Base-by-base conservation (phyloP, 2,329 filamentous ascomycete species). In the Cephalotrichum gorgonifer region DNA sequence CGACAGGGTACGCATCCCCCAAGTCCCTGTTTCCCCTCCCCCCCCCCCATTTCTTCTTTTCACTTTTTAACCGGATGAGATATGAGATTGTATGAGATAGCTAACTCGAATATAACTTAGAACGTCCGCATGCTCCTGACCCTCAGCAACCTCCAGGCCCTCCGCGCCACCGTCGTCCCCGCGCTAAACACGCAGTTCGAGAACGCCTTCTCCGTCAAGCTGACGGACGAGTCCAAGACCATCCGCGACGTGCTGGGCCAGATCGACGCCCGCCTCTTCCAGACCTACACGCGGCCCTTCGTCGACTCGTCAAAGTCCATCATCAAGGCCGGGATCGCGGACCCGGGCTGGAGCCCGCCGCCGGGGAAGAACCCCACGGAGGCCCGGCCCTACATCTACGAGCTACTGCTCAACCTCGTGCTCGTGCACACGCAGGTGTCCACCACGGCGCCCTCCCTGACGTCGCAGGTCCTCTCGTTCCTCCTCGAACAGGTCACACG, bases 121-220 rank as follows among this genome's bases (percentile, higher is more conserved):
- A 91, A 91, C 56, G 83, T 95, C 45, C 88, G 93, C 54, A 91
- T 96, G 76, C 84, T 98, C 39, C 73, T 98, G 47, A 98, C 93
- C 1, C 75, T 98, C 25, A 93, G 87, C 61, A 98, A 98, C 63
- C 80, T 98, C 52, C 85, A 91, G 60, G 78, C 85, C 23, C 79
- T 98, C 33, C 85, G 88, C 51, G 76, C 81, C 23, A 83, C 93
- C 53, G 79, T 91, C 28, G 86, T 97, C 2, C 91, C 91, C 1
- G 83, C 83, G 56, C 77, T 98, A n/a, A 87, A 95, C 61, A 79
- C 85, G 4, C 86, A 93, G 60, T 98, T 97, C 60, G 93, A 98
- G 63, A 89, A 87, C 45, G 81, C 88, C 49, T 98, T 98, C 67
- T 89, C 87, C 2, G 88, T 97, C 54, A 94, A 94, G 61, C 77